These are phyloP conservation scores for Hanseniaspora valbyensis DNA, from an alignment of 805 yeast genomes.

Conservation along the genomic window DNA sequence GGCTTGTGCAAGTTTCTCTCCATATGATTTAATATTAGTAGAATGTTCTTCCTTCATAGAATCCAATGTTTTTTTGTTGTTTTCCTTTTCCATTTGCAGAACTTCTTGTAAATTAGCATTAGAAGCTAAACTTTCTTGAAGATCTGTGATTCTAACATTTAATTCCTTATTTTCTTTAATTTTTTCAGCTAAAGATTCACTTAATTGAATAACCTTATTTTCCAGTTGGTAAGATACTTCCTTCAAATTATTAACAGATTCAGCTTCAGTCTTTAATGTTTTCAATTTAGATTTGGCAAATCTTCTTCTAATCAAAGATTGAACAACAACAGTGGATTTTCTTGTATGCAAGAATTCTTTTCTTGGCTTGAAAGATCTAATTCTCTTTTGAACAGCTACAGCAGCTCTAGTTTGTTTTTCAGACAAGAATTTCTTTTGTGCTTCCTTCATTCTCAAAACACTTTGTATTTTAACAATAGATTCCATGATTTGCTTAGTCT, in stretches of 20 bases:
- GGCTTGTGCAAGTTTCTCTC: constrained; percentile 44
- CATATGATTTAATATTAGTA: constrained; percentile 39
- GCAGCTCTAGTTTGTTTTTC: constrained; percentile 55
- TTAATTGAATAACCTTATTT: constrained; percentile 92
- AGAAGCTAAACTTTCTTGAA: constrained; percentile 44
- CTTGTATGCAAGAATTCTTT: constrained; percentile 35
- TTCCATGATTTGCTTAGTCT: constrained; percentile 23
- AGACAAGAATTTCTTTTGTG: constrained; percentile 42
- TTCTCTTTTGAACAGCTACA: constrained; percentile 54
- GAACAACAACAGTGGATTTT: constrained; percentile 57
- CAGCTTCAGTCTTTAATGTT: constrained; percentile 71
- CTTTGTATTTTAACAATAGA: constrained; percentile 39
- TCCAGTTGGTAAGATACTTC: constrained; percentile 90
- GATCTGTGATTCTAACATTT: constrained; percentile 44
- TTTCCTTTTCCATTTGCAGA: constrained; percentile 45
- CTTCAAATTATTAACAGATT: constrained; percentile 77
- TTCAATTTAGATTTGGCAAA: constrained; percentile 57
- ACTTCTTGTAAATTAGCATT: constrained; percentile 43
- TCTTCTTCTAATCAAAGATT: constrained; percentile 65
- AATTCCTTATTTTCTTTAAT: constrained; percentile 72
- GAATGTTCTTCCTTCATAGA: constrained; percentile 39
- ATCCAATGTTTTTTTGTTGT: constrained; percentile 38
- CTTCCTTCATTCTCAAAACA: constrained; percentile 39
- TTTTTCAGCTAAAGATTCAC: constrained; percentile 69
- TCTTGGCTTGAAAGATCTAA: constrained; percentile 62